phyloP scores from a whole-genome alignment of 345 rosid genomes.

The Salix viminalis region DNA sequence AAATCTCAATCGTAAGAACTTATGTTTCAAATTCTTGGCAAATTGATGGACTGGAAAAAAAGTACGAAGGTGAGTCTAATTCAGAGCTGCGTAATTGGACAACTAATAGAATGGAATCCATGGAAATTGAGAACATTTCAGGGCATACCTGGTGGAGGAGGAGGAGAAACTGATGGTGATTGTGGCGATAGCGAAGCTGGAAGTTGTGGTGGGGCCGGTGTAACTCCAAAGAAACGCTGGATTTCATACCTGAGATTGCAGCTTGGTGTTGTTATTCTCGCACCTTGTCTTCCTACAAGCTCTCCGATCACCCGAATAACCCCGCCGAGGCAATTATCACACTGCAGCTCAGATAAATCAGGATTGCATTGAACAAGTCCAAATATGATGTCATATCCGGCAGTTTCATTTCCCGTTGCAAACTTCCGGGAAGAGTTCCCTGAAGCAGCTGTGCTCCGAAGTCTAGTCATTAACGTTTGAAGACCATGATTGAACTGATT shows the following conservation, averaged over 20 bases:
- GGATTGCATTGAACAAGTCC: slow-evolving; percentile 49
- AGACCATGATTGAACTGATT: slow-evolving; percentile 8
- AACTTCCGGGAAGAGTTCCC: slow-evolving; percentile 23
- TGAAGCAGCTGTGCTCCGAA: slow-evolving; percentile 10
- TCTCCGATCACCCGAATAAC: not conserved
- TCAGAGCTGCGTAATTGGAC: no score
- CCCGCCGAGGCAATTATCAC: slow-evolving; percentile 20
- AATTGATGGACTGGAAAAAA: no score
- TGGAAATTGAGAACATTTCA: not conserved
- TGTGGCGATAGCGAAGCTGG: not conserved
- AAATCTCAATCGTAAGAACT: no score
- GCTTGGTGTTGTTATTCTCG: not conserved
- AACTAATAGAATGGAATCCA: no score
- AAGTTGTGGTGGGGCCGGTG: not conserved
- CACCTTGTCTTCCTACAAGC: not conserved
- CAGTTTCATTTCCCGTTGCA: slow-evolving; percentile 7
- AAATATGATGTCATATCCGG: slow-evolving; percentile 10
- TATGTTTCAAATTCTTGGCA: no score
- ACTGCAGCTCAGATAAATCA: slow-evolving; percentile 30
- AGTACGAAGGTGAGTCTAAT: no score
- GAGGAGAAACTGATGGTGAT: not conserved
- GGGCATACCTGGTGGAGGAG: not conserved
- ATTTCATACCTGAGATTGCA: slow-evolving; percentile 9
- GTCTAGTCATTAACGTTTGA: not conserved
- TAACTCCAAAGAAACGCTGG: not conserved